These are phyloP conservation scores for Cryptococcus amylolentus DNA, from an alignment of 1,284 basidiomycete genomes.

Conservation along the genomic window DNA sequence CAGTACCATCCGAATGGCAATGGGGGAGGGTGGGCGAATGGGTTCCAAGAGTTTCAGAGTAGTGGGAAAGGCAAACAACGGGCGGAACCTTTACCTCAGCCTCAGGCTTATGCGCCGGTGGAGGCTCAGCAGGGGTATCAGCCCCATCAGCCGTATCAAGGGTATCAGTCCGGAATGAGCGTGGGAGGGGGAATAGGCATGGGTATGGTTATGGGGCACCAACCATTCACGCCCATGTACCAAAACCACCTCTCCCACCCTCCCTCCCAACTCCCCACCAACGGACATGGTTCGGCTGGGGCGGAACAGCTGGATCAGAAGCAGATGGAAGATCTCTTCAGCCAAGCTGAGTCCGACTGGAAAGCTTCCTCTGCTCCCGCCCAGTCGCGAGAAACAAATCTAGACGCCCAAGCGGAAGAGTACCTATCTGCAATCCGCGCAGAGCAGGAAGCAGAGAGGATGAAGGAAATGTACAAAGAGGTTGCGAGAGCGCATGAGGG, in stretches of 20 bases:
- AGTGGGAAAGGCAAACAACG: background rate
- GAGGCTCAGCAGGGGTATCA: background rate
- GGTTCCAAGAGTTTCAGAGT: background rate
- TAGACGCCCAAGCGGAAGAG: too few relatives aligned
- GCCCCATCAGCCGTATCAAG: background rate
- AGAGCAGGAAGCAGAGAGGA: constrained; percentile 13
- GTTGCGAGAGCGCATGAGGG: constrained; percentile 42
- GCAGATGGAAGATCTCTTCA: constrained; percentile 19
- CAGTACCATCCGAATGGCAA: constrained; percentile 8
- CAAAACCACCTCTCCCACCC: constrained; percentile 9
- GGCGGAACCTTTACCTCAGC: background rate
- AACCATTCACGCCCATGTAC: constrained; percentile 19
- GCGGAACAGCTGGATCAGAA: background rate
- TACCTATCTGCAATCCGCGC: background rate
- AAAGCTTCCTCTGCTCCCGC: constrained; percentile 57
- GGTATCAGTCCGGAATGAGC: background rate
- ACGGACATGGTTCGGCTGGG: background rate
- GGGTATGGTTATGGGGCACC: constrained; percentile 1
- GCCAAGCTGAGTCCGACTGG: constrained; percentile 60
- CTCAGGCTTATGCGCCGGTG: background rate
- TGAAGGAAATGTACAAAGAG: constrained; percentile 52
- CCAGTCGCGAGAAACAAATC: too few relatives aligned
- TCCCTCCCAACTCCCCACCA: background rate
- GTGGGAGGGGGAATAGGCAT: background rate
- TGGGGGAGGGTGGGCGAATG: constrained; percentile 13